These are phyloP conservation scores for Aureobasidium sp. DNA, from an alignment of 2,329 filamentous ascomycete genomes.

Conservation along the genomic window DNA sequence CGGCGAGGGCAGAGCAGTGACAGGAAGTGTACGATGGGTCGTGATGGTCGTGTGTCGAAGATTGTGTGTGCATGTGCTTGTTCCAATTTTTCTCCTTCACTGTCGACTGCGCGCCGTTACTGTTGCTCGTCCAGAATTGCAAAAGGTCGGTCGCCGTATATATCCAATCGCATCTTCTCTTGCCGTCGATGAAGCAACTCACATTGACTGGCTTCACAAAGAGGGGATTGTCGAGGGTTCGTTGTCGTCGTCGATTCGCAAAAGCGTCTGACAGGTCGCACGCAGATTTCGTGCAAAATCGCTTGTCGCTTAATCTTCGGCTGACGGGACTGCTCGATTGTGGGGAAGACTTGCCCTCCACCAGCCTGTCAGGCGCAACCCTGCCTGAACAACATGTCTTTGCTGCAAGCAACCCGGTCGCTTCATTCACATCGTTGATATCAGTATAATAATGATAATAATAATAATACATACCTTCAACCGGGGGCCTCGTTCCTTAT, in stretches of 20 bases:
- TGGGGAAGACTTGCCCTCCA: not conserved
- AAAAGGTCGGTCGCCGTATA: not conserved
- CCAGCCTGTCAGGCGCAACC: not conserved
- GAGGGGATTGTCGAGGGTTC: slow-evolving; percentile 13
- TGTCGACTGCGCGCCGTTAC: not conserved
- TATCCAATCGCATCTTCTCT: not conserved
- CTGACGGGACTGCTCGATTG: not conserved
- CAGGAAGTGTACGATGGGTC: not conserved
- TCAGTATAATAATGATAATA: too few species aligned
- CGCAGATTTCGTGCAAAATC: slow-evolving; percentile 2
- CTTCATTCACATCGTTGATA: too few species aligned
- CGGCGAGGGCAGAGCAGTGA: not conserved
- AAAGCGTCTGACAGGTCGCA: not conserved
- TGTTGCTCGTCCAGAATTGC: not conserved
- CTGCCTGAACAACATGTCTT: too few species aligned
- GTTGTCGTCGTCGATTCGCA: slow-evolving; percentile 6
- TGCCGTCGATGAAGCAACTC: slow-evolving; percentile 6
- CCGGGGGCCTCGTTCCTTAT: too few species aligned
- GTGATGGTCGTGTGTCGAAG: not conserved
- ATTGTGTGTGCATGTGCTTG: not conserved
- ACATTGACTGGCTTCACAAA: slow-evolving; percentile 15
- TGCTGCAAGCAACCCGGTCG: too few species aligned
- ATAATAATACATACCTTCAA: too few species aligned
- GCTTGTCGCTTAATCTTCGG: slow-evolving; percentile 1
- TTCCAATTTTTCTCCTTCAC: not conserved